Evolutionary conservation across 2,329 filamentous ascomycete species (phyloP), one percentile per base, ranked within the genome.

Genomic region (Epichloe brachyelytri): DNA sequence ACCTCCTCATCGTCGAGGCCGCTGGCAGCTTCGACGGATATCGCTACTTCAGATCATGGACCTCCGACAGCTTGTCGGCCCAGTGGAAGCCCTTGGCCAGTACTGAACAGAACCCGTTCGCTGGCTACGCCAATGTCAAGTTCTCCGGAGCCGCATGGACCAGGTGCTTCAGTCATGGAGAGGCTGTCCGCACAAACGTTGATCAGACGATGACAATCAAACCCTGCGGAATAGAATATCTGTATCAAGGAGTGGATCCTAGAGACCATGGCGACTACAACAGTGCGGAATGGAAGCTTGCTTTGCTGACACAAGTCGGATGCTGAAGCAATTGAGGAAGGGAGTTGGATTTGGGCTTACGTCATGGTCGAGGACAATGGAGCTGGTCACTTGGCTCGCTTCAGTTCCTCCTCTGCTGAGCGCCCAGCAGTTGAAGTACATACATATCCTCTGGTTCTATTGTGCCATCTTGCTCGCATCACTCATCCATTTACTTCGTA

Each of bases 1-100:
- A 84, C 64, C 74, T 85, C 51, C 83, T 85, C 78, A 74, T 85
- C n/a, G 79, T 85, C 36, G 82, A 85, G 63, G 70, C 78, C 0
- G 75, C 78, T 43, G 80, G 81, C 1, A 38, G 12, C 11, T 2
- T 63, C 0, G 65, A 71, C 34, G 80, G 80, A 11, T 14, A 10
- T 1, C 73, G 82, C 2, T 85, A 77, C 65, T 84, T 85, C 74
- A 79, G 81, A 52, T 83, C 79, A 1, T 85, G 80, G 68, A 83
- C 79, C 0, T 76, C 82, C 14, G 72, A 67, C 43, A 76, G 68
- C 58, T 70, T 85, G 8, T 60, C 62, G 38, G 82, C 81, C 8
- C 48, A 62, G 4, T 85, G 81, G 81, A 80, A 77, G 0, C 56
- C 72, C 10, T 75, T 83, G 58, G 77, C 80, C 2, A 68, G 68